Base-by-base conservation (phyloP, 1,284 basidiomycete species). In the Pyrrhoderma noxium region DNA sequence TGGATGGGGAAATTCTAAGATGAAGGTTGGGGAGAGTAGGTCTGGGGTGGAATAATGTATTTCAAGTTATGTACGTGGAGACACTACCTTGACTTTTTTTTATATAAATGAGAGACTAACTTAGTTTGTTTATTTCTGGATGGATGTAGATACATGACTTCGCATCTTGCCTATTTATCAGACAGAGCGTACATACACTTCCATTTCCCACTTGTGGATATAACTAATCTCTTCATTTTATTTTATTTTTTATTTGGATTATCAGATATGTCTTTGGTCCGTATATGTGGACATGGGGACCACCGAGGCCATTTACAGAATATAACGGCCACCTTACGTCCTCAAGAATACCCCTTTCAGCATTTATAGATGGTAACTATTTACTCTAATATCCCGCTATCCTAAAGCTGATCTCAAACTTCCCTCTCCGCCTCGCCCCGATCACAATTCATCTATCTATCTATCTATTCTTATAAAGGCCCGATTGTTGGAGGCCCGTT, bases 31-130 rank as follows among this genome's bases (percentile, higher is more conserved):
- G 21, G n/a, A 8, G 16, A n/a, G 21, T 56, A 73, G 74, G 58
- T 11, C 67, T 70, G 34, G 79, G 79, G 2, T 82, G 79, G 78
- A 79, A 79, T 5, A 82, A 82, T 52, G 68, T 64, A 2, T 69
- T 82, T 66, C 75, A 82, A 51, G 78, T 79, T 54, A 69, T 75
- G 57, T 49, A 40, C n/a, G 7, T n/a, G 38, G 16, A 5, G 5
- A 5, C 38, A 5, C 8, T 40, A 14, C 79, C 3, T 57, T 79
- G 18, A 53, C 55, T 7, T 56, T 58, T 46, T 49, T 45, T 7
- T 46, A 47, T 18, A 7, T 18, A 16, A 16, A 14, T 42, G 9
- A 25, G 11, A 5, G 27, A 11, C 27, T 31, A 31, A 31, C 27
- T 31, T 5, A n/a, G n/a, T n/a, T n/a, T n/a, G n/a, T n/a, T n/a